Conservation (phyloP, 148 eudicot genomes). For the Chenopodium suecicum region DNA sequence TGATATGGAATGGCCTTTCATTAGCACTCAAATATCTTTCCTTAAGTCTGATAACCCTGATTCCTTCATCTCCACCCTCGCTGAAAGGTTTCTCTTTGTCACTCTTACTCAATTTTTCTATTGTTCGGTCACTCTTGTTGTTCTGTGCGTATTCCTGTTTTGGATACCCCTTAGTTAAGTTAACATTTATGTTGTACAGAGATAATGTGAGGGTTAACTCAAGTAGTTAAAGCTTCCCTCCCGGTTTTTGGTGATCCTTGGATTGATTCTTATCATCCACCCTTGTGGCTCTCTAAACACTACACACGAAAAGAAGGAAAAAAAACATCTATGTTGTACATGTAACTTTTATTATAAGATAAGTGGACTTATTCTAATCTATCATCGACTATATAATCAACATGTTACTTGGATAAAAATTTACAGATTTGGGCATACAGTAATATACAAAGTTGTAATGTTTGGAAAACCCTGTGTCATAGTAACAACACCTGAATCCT, state of each 20-base stretch:
- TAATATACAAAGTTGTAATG: conserved; percentile 38
- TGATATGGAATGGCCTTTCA: conserved; percentile 51
- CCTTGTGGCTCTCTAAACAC: no score
- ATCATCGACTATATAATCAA: neutral
- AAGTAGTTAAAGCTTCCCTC: no score
- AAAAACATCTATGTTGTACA: no score
- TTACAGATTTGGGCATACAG: conserved; percentile 29
- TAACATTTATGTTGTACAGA: neutral
- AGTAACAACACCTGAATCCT: conserved; percentile 38
- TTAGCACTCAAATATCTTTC: conserved; percentile 48
- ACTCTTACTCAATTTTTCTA: neutral
- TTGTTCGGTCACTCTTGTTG: neutral
- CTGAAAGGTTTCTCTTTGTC: conserved; percentile 25
- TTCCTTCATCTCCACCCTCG: conserved; percentile 45
- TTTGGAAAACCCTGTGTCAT: conserved; percentile 45
- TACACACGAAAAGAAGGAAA: no score
- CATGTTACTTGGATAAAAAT: neutral
- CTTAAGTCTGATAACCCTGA: conserved; percentile 41
- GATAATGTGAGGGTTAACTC: no score
- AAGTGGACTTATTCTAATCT: no score
- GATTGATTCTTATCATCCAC: no score
- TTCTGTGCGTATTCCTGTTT: neutral
- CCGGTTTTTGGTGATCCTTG: no score
- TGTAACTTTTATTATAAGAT: no score
- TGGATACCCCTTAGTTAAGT: neutral